Percentiles rank a stretch among this genome's conserved stretches.
These are phyloP conservation scores for Odontarrhena argentea DNA, from an alignment of 345 rosid genomes.

Conservation along the genomic window DNA sequence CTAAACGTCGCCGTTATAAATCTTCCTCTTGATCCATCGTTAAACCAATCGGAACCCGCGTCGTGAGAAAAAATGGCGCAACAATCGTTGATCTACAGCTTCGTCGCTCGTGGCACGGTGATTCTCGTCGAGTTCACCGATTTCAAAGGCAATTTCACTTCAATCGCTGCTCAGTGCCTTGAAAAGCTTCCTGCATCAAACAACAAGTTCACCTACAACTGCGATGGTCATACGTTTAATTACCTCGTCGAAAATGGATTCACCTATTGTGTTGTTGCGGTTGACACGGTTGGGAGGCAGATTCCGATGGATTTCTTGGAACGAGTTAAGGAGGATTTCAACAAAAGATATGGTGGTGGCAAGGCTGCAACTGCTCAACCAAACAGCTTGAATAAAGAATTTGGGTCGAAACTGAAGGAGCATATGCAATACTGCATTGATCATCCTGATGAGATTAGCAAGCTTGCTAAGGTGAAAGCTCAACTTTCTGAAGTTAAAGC, in stretches of 20 bases:
- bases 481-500: slow-evolving; percentile 97
- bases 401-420: slow-evolving; percentile 91
- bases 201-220: slow-evolving; percentile 39
- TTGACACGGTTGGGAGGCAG: slow-evolving; percentile 84
- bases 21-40: slow-evolving; percentile 14
- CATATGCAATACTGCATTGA: slow-evolving; percentile 94
- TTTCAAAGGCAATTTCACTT: slow-evolving; percentile 75
- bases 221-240: no score
- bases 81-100: no score
- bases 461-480: slow-evolving; percentile 95
- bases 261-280: slow-evolving; percentile 89
- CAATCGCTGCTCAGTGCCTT: slow-evolving; percentile 70
- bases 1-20: slow-evolving; percentile 21
- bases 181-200: slow-evolving; percentile 71
- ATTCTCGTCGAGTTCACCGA: slow-evolving; percentile 58
- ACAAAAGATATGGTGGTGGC: slow-evolving; percentile 52
- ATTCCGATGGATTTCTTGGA: slow-evolving; percentile 89
- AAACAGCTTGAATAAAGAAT: slow-evolving; percentile 75
- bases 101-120: no score
- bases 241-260: slow-evolving; percentile 21
- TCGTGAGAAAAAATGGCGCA: slow-evolving; percentile 45
- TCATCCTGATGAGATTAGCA: slow-evolving; percentile 64
- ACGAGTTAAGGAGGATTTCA: slow-evolving; percentile 88
- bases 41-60: slow-evolving; percentile 1
- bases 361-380: slow-evolving; percentile 59